These are phyloP conservation scores for Pythium sukuiense DNA, from an alignment of 352 stramenopile genomes.

Conservation along the genomic window DNA sequence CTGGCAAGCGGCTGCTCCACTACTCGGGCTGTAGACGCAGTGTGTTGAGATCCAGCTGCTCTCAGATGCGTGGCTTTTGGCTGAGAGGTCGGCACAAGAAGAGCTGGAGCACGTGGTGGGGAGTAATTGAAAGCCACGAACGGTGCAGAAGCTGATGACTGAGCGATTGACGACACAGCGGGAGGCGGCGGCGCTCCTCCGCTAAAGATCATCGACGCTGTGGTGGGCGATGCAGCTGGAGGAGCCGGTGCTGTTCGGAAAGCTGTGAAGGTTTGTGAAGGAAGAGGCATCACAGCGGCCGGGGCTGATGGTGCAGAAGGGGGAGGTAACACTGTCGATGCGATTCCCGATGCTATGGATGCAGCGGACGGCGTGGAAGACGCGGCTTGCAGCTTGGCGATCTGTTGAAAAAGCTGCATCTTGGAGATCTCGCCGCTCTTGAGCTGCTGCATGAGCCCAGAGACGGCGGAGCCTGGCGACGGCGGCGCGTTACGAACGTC, in stretches of 20 bases:
- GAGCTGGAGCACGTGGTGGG: constrained; percentile 5
- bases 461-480: constrained; percentile 45
- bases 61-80: neutral
- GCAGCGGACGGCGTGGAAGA: neutral
- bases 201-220: constrained; percentile 16
- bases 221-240: neutral
- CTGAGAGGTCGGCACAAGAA: neutral
- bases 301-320: neutral
- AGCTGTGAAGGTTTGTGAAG: neutral
- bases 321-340: neutral
- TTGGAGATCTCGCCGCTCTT: constrained; percentile 85
- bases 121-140: constrained; percentile 27
- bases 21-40: neutral
- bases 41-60: neutral
- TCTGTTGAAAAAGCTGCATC: constrained; percentile 83
- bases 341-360: neutral
- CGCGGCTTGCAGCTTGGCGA: constrained; percentile 62
- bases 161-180: neutral
- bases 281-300: neutral
- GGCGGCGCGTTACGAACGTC: constrained; percentile 27
- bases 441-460: constrained; percentile 78
- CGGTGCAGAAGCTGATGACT: neutral
- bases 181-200: neutral
- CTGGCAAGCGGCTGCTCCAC: constrained; percentile 34
- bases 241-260: neutral